phyloP scores from a whole-genome alignment of 208 protist genomes.

The Entamoeba moshkovskii region DNA sequence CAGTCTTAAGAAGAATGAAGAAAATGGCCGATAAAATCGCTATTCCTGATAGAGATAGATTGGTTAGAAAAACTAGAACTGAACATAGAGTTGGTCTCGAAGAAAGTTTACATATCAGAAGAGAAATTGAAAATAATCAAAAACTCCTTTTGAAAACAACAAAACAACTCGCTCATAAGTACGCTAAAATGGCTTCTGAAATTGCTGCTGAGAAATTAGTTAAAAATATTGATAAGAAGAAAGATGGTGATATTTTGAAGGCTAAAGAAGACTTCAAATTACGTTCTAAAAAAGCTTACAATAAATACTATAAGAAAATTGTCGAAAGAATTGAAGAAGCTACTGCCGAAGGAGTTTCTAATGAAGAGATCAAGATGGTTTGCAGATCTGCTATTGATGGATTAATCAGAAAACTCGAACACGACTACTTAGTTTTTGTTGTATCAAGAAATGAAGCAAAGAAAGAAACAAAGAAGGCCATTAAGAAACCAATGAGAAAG shows the following conservation, averaged over 20 bases:
- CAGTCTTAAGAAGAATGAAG: background rate
- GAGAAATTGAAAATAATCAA: background rate
- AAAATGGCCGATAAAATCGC: background rate
- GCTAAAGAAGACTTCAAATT: background rate
- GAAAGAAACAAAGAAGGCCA: background rate
- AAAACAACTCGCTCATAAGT: background rate
- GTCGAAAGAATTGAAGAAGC: background rate
- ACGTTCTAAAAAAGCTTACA: background rate
- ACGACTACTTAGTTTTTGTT: background rate
- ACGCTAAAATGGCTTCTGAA: background rate
- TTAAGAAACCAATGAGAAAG: background rate
- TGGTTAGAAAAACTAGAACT: background rate
- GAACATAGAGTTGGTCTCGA: background rate
- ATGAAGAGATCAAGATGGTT: background rate
- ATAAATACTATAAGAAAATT: background rate
- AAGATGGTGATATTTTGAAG: background rate
- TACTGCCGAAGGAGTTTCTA: background rate
- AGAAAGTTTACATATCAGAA: background rate
- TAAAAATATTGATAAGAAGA: background rate
- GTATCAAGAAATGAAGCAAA: background rate
- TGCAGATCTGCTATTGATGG: background rate
- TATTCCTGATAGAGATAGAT: background rate
- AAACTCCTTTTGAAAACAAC: background rate
- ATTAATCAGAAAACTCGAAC: background rate
- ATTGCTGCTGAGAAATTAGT: background rate